These are phyloP conservation scores for Beauveria asiatica DNA, from an alignment of 2,329 filamentous ascomycete genomes.

Conservation along the genomic window DNA sequence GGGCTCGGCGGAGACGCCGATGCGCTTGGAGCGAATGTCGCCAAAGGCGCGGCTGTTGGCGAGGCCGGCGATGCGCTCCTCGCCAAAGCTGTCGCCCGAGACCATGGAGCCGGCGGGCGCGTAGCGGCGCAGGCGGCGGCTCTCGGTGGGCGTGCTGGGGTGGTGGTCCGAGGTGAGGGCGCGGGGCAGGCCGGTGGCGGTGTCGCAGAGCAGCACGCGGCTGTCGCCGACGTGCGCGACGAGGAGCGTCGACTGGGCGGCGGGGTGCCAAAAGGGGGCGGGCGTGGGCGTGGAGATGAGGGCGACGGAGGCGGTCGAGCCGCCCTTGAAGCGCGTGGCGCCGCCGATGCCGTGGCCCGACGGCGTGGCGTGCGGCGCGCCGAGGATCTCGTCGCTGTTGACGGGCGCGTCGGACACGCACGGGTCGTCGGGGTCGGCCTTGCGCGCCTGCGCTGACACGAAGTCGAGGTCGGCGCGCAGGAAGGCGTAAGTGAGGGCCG, in stretches of 20 bases:
- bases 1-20: slow-evolving; percentile 90
- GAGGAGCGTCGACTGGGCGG: slow-evolving; percentile 72
- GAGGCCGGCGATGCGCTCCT: slow-evolving; percentile 87
- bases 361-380: slow-evolving; percentile 45
- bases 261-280: slow-evolving; percentile 90
- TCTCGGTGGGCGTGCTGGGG: slow-evolving; percentile 78
- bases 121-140: slow-evolving; percentile 74
- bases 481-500: slow-evolving; percentile 85
- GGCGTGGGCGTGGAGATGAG: slow-evolving; percentile 89
- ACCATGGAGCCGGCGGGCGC: slow-evolving; percentile 69
- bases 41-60: slow-evolving; percentile 94
- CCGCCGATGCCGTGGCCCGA: slow-evolving; percentile 62
- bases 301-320: slow-evolving; percentile 82
- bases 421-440: slow-evolving; percentile 64
- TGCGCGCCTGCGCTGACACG: slow-evolving; percentile 77
- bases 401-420: slow-evolving; percentile 66
- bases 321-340: slow-evolving; percentile 74
- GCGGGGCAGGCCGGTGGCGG: slow-evolving; percentile 67
- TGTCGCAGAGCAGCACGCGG: slow-evolving; percentile 81
- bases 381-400: slow-evolving; percentile 78
- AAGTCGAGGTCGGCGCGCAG: slow-evolving; percentile 92
- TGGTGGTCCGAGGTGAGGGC: slow-evolving; percentile 89
- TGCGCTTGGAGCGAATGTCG: slow-evolving; percentile 82
- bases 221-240: slow-evolving; percentile 93
- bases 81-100: slow-evolving; percentile 84